Evolutionary conservation across 2,329 filamentous ascomycete species (phyloP), one percentile per base, ranked within the genome.

Genomic region (Talaromyces islandicus): DNA sequence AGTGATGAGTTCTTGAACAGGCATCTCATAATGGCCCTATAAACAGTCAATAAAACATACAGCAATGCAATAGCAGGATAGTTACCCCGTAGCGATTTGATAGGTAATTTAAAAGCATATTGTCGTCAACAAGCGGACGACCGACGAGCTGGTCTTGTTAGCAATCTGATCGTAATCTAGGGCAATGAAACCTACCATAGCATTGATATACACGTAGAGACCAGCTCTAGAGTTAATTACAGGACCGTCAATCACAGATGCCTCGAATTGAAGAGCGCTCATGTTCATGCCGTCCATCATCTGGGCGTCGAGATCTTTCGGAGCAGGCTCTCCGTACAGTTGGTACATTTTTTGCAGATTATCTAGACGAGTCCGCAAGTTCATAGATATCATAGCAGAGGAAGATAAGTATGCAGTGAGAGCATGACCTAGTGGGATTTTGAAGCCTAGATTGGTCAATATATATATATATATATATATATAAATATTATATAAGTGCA

Each of bases 201-300:
- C 86, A 70, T 92, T 94, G 9, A 97, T 78, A 71, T 93, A 94
- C 7, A 96, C 81, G 70, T 94, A 96, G 59, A 96, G 80, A 5
- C 90, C 92, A 56, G 90, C 89, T 71, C 91, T 84, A 3, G 91
- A 90, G 65, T 90, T 91, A 54, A 88, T 80, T 30, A 86, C 79
- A 3, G 89, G 88, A 10, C 92, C 76, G 55, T 95, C 90, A 27
- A 83, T 78, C 10, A 87, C 75, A 19, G 71, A 76, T 14, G 78
- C 74, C 63, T 84, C 80, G 41, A 84, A 79, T 57, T 84, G 80
- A n/a, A 84, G 70, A 19, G 77, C 74, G 46, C 76, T 74, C 60
- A 77, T 78, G 65, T 78, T 75, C 19, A 78, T 69, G 29, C 71
- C 71, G 1, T 72, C 71, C 60, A 77, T 75, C 60, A 76, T 71